Evolutionary conservation across 305 asterid species (phyloP).

Genomic region (Fraxinus greggii): DNA sequence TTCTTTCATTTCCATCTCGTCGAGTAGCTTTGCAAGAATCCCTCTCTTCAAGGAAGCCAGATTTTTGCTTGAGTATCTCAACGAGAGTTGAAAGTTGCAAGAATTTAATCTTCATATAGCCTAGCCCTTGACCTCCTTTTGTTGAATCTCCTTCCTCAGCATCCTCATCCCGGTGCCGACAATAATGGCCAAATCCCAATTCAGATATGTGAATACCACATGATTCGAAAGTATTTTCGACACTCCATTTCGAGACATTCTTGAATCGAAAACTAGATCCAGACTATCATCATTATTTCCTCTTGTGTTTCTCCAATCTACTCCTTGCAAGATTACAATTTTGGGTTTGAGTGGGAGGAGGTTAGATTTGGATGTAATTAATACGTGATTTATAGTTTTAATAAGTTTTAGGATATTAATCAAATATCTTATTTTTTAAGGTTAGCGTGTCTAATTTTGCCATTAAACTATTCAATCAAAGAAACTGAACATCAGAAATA

Average conservation of each 20-base stretch:
- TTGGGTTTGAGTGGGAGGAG: too few relatives aligned
- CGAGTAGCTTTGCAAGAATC: slow-evolving; percentile 54
- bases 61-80: slow-evolving; percentile 16
- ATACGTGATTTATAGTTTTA: too few relatives aligned
- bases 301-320: slow-evolving; percentile 83
- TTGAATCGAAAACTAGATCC: slow-evolving; percentile 61
- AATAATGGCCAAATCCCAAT: slow-evolving; percentile 32
- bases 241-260: slow-evolving; percentile 55
- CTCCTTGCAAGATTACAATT: slow-evolving; percentile 45
- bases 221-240: slow-evolving; percentile 66
- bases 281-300: slow-evolving; percentile 12
- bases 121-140: slow-evolving; percentile 33
- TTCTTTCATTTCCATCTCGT: slow-evolving; percentile 41
- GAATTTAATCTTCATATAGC: slow-evolving; percentile 44
- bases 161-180: slow-evolving; percentile 32
- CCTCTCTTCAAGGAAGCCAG: slow-evolving; percentile 56
- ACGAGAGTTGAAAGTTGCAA: slow-evolving; percentile 75
- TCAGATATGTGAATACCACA: slow-evolving; percentile 58
- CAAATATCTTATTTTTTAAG: too few relatives aligned
- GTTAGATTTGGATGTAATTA: too few relatives aligned
- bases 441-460: too few relatives aligned
- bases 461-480: background rate
- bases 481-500: background rate
- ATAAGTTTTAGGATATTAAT: too few relatives aligned
- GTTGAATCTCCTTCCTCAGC: slow-evolving; percentile 21